Percentiles rank a stretch among this genome's conserved stretches.
Conservation (phyloP, 2,329 filamentous ascomycete species). For the Aspergillus sp. region DNA sequence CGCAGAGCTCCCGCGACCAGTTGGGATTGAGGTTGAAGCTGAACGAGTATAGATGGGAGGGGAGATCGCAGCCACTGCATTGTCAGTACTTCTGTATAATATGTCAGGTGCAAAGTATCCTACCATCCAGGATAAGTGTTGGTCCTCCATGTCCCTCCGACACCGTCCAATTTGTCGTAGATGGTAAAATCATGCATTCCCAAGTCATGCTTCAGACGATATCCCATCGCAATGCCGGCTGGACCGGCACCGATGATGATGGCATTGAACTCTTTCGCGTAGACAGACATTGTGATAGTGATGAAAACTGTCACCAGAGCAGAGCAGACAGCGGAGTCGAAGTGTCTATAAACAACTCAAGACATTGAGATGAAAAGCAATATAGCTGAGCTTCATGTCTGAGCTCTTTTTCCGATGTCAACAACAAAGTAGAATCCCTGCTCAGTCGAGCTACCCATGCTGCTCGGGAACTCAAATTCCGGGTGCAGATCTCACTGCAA, state of each 20-base stretch:
- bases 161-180: conserved; percentile 54
- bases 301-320: no score
- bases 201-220: conserved; percentile 53
- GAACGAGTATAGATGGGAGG: conserved; percentile 49
- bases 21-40: conserved; percentile 48
- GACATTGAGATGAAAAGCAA: no score
- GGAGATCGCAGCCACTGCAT: conserved; percentile 17
- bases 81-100: conserved; percentile 42
- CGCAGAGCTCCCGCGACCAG: conserved; percentile 47
- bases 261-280: conserved; percentile 19
- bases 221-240: conserved; percentile 59
- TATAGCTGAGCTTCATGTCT: no score
- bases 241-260: conserved; percentile 59
- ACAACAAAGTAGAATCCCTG: no score
- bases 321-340: no score
- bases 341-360: no score
- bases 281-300: no score
- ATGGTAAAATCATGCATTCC: conserved; percentile 56
- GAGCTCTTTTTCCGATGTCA: no score
- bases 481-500: no score
- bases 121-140: conserved; percentile 55
- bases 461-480: no score
- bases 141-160: conserved; percentile 62
- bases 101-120: not conserved
- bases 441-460: no score